Base-by-base conservation (phyloP, 441 rosid species). In the Pelargonium myrrhifolium region DNA sequence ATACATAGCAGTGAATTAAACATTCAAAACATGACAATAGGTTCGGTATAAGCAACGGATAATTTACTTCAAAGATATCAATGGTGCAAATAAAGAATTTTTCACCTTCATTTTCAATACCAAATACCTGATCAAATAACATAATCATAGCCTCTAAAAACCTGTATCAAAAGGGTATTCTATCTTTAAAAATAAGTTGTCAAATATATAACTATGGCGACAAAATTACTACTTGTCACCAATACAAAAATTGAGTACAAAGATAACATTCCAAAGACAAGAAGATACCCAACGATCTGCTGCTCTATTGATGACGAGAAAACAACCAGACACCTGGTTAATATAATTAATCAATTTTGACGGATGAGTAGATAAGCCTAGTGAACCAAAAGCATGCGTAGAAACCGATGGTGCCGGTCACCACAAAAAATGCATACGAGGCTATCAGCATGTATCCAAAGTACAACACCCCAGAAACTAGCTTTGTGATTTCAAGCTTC, bases 361-460 rank as follows among this genome's bases (percentile, higher is more conserved):
- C 73, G 0, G 73, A 70, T 0, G 73, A 70, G 66, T 70, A 70
- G 51, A 70, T 70, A 28, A 69, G 72, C 75, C 67, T 66, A 0
- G 66, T 6, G 66, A 65, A 59, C 70, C 66, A 66, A 55, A 72
- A 63, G 76, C 76, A 63, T 7, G 72, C 71, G 0, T 63, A 63
- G 67, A 55, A 72, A 0, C 71, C 75, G 17, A 51, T 17, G 0
- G 75, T 28, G 0, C 75, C 24, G 1, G 75, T 66, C 39, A 66
- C 40, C 22, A 37, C 15, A 8, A 72, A 66, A 24, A 66, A 67
- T 14, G 67, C 71, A 51, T 66, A 72, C 1, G 70, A 49, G 22
- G 43, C 75, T 4, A 66, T 66, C 17, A 67, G 62, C 76, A 3
- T 68, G 68, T 68, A 63, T 18, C 72, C 42, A 3, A 73, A 68